Percentiles rank a stretch among this genome's conserved stretches.
phyloP scores from a whole-genome alignment of 2,329 filamentous ascomycete species.

The Diplodia corticola region DNA sequence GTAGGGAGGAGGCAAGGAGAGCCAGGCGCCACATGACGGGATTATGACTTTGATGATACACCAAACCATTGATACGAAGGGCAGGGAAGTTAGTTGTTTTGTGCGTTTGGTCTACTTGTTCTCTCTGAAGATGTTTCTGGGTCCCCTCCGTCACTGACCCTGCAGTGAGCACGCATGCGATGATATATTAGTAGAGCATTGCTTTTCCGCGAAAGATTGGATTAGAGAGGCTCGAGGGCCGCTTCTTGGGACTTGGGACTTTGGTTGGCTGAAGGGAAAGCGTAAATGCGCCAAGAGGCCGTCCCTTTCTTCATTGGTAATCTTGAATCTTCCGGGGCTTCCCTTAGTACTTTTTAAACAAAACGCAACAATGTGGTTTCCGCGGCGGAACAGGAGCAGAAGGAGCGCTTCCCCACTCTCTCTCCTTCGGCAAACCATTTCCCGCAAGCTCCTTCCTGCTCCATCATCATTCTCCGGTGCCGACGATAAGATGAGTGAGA shows the following conservation, averaged over 20 bases:
- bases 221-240: background rate
- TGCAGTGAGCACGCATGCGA: background rate
- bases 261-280: background rate
- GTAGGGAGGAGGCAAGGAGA: background rate
- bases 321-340: background rate
- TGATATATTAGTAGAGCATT: background rate
- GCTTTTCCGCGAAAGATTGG: background rate
- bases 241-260: background rate
- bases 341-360: background rate
- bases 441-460: background rate
- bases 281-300: background rate
- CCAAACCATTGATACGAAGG: background rate
- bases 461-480: background rate
- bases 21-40: background rate
- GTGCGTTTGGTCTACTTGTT: background rate
- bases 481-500: background rate
- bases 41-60: slow-evolving; percentile 12
- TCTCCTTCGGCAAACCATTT: background rate
- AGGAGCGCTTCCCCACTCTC: background rate
- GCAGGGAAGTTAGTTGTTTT: background rate
- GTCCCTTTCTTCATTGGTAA: background rate
- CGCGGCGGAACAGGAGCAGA: too few relatives aligned
- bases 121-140: background rate
- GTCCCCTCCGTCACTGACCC: background rate
- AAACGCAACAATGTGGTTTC: background rate